Percentiles rank a stretch among this genome's conserved stretches.
Evolutionary conservation across 129 eudicot genomes (phyloP).

Genomic region (Chrysanthemum makinoi): DNA sequence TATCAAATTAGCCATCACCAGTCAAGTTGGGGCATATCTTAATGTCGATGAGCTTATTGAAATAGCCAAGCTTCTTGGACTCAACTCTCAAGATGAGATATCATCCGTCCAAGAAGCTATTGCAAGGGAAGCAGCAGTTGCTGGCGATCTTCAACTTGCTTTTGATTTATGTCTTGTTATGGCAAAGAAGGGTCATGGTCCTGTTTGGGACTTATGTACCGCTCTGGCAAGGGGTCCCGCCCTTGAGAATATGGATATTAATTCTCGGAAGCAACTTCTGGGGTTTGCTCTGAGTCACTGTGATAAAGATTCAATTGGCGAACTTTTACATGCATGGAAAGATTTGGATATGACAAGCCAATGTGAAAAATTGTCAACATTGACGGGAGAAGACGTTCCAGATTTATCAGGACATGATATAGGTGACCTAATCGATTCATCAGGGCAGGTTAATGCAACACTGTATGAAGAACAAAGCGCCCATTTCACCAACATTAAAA

Average conservation of each 20-base stretch:
- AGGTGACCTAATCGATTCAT: constrained; percentile 40
- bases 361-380: constrained; percentile 53
- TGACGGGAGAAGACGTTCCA: constrained; percentile 61
- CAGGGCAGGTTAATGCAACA: constrained; percentile 40
- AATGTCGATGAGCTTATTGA: constrained; percentile 86
- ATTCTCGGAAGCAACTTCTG: constrained; percentile 78
- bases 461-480: constrained; percentile 33
- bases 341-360: constrained; percentile 85
- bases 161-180: constrained; percentile 83
- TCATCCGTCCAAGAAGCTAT: constrained; percentile 94
- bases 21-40: constrained; percentile 80
- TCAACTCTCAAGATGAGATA: constrained; percentile 86
- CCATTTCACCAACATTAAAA: constrained; percentile 38
- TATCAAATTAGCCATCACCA: constrained; percentile 75
- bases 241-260: constrained; percentile 73
- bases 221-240: constrained; percentile 94
- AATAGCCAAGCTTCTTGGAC: constrained; percentile 87
- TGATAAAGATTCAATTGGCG: constrained; percentile 92
- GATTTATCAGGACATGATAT: constrained; percentile 41
- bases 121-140: constrained; percentile 98
- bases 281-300: constrained; percentile 97
- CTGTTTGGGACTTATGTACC: constrained; percentile 94
- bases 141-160: constrained; percentile 94
- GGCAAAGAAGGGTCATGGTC: constrained; percentile 91
- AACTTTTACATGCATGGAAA: constrained; percentile 87